phyloP scores from a whole-genome alignment of 164 flowering plant genomes.

The Piper longum region DNA sequence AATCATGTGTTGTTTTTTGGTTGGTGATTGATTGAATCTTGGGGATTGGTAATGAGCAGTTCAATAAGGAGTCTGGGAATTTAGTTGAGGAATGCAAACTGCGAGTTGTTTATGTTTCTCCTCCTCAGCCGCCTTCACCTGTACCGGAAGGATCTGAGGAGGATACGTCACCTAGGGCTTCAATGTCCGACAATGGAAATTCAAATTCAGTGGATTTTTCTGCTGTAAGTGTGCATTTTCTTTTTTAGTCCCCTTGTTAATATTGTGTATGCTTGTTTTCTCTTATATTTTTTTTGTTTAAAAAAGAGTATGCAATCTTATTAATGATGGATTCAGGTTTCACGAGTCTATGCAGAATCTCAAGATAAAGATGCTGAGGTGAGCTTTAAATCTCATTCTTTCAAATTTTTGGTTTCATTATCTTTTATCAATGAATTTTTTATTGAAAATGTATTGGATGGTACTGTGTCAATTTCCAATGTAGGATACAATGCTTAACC shows the following conservation, averaged over 20 bases:
- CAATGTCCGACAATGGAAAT: constrained; percentile 63
- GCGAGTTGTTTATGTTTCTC: constrained; percentile 69
- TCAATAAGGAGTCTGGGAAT: constrained; percentile 71
- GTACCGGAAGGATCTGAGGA: constrained; percentile 78
- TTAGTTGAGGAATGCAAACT: constrained; percentile 73
- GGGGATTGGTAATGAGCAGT: constrained; percentile 23
- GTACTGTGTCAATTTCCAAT: no score
- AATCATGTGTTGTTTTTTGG: background rate
- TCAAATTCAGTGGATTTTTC: constrained; percentile 26
- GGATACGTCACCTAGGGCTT: constrained; percentile 68
- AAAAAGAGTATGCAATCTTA: background rate
- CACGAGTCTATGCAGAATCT: constrained; percentile 32
- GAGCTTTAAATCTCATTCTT: background rate
- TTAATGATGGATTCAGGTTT: constrained; percentile 21
- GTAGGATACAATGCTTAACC: no score
- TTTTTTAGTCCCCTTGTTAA: background rate
- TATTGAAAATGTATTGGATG: no score
- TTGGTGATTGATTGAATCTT: background rate
- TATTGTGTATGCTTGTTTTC: background rate
- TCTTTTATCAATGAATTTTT: background rate
- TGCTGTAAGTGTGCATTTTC: constrained; percentile 33
- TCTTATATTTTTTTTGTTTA: background rate
- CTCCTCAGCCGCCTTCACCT: constrained; percentile 80
- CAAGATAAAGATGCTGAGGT: constrained; percentile 58
- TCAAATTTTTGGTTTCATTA: background rate